Evolutionary conservation across 208 protist genomes (phyloP).

Genomic region (Naegleria fowleri): DNA sequence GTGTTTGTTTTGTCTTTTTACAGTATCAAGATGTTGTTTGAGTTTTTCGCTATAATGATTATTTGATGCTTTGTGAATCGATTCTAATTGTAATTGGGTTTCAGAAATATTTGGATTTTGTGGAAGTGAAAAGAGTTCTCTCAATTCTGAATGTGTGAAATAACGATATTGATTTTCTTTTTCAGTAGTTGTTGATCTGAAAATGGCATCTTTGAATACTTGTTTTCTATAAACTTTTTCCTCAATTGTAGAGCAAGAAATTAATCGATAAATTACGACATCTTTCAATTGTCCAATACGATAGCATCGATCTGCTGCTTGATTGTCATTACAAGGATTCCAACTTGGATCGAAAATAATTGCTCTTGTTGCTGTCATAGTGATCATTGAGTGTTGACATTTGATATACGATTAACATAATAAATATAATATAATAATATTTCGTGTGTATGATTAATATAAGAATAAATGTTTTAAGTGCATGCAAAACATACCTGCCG

Average conservation of each 20-base stretch:
- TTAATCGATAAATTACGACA: constrained; percentile 84
- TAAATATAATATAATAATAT: too few relatives aligned
- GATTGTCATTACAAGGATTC: constrained; percentile 89
- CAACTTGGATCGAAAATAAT: constrained; percentile 93
- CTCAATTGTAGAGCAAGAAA: constrained; percentile 91
- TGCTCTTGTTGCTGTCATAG: constrained; percentile 74
- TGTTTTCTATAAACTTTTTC: constrained; percentile 97
- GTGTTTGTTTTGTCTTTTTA: not conserved
- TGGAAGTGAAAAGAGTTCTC: not conserved
- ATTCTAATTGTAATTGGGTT: not conserved
- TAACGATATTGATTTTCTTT: constrained; percentile 19
- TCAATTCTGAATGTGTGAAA: not conserved
- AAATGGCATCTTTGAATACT: constrained; percentile 74
- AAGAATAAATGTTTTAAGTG: too few relatives aligned
- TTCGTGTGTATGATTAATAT: too few relatives aligned
- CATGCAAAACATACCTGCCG: constrained; percentile 39
- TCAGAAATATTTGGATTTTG: not conserved
- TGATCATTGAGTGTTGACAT: too few relatives aligned
- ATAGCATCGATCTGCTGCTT: constrained; percentile 83
- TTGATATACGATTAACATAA: too few relatives aligned
- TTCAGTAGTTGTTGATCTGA: not conserved
- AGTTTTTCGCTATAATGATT: not conserved
- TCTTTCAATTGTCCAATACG: constrained; percentile 92
- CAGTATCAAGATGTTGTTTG: not conserved
- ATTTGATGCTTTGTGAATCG: not conserved